Evolutionary conservation across 2,329 filamentous ascomycete species (phyloP).

Genomic region (Xylariaceae sp.): DNA sequence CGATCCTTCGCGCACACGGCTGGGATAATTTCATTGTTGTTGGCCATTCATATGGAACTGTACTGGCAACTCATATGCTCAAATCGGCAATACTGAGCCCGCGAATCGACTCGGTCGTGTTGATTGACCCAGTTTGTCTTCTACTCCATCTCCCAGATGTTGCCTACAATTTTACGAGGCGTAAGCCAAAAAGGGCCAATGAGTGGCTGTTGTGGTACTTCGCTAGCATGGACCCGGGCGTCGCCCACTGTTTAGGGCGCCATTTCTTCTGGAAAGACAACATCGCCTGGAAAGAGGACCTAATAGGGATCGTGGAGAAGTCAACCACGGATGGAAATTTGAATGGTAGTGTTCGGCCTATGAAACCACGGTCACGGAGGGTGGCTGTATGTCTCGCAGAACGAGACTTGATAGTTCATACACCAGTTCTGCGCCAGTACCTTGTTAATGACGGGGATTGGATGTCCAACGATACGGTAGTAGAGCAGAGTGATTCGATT

Average conservation of each 20-base stretch:
- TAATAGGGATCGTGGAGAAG: conserved; percentile 44
- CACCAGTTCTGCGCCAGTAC: conserved; percentile 62
- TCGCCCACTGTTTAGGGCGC: conserved; percentile 67
- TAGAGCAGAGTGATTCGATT: conserved; percentile 34
- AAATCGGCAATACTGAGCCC: conserved; percentile 53
- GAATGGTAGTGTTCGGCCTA: conserved; percentile 15
- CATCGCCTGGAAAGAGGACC: conserved; percentile 71
- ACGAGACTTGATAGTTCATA: conserved; percentile 69
- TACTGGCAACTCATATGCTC: conserved; percentile 67
- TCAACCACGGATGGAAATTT: conserved; percentile 14
- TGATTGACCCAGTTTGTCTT: conserved; percentile 69
- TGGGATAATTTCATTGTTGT: conserved; percentile 65
- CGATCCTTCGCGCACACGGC: conserved; percentile 62
- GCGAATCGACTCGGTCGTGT: conserved; percentile 55
- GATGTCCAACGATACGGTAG: conserved; percentile 22
- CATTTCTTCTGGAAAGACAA: conserved; percentile 77
- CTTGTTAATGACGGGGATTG: conserved; percentile 49
- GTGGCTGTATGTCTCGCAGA: conserved; percentile 65
- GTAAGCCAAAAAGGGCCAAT: conserved; percentile 61
- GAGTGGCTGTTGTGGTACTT: conserved; percentile 76
- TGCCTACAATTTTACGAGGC: conserved; percentile 72
- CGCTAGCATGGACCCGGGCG: conserved; percentile 69
- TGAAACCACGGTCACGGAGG: conserved; percentile 23
- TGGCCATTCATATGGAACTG: conserved; percentile 69
- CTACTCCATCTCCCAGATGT: conserved; percentile 72